A percentile compares a stretch with the other conserved stretches of the same genome.
These are phyloP conservation scores for Aspergillus terreus DNA, from an alignment of 2,329 filamentous ascomycete species.

Conservation along the genomic window DNA sequence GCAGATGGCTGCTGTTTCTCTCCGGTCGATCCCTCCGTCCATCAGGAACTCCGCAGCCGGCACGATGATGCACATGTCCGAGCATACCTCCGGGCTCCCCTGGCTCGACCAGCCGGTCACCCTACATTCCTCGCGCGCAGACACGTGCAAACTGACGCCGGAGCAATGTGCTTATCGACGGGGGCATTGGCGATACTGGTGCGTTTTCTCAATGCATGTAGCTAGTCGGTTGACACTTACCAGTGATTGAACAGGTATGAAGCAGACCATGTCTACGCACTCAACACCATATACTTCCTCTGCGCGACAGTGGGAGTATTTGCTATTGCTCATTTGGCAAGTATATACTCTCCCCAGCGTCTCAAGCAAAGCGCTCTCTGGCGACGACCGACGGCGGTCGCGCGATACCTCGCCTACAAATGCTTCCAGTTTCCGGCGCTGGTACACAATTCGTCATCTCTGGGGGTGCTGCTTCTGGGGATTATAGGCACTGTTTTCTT, in stretches of 20 bases:
- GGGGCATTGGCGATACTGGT: slow-evolving; percentile 30
- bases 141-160: slow-evolving; percentile 25
- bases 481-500: slow-evolving; percentile 45
- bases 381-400: slow-evolving; percentile 32
- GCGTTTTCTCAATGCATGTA: slow-evolving; percentile 4
- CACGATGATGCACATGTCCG: slow-evolving; percentile 16
- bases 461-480: slow-evolving; percentile 44
- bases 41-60: too few relatives aligned
- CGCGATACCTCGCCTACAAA: slow-evolving; percentile 42
- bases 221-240: not conserved
- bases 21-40: too few relatives aligned
- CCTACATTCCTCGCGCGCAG: slow-evolving; percentile 28
- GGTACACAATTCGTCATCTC: slow-evolving; percentile 42
- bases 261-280: slow-evolving; percentile 52
- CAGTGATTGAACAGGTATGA: slow-evolving; percentile 43
- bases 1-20: too few relatives aligned
- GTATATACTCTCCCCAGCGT: slow-evolving; percentile 24
- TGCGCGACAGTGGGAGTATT: slow-evolving; percentile 49
- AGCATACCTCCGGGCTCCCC: slow-evolving; percentile 13
- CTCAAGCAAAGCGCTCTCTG: slow-evolving; percentile 25
- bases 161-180: slow-evolving; percentile 28
- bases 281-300: slow-evolving; percentile 54
- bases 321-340: slow-evolving; percentile 37
- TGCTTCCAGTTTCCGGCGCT: slow-evolving; percentile 32
- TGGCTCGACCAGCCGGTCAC: slow-evolving; percentile 31